These are phyloP conservation scores for Vanrija humicola DNA, from an alignment of 1,284 basidiomycete species.

Conservation along the genomic window DNA sequence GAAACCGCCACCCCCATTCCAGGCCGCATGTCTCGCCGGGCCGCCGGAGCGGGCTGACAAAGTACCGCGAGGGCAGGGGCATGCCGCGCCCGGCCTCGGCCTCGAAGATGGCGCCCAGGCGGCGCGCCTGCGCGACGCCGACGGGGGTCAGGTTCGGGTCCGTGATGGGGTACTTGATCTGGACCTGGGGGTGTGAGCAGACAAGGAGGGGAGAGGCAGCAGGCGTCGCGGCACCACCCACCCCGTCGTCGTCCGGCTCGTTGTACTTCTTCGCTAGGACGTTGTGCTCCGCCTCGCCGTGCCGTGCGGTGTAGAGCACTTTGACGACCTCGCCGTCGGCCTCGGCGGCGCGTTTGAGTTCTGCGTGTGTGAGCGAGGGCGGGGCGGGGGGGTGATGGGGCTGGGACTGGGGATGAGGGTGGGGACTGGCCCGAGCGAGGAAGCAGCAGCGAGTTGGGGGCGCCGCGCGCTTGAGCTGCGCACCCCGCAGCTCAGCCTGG, in stretches of 20 bases:
- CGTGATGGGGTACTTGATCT: slow-evolving; percentile 19
- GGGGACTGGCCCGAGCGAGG: not conserved
- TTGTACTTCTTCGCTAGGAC: slow-evolving; percentile 22
- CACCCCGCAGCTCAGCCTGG: too few species aligned
- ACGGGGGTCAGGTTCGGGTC: slow-evolving; percentile 27
- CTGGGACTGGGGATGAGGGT: too few species aligned
- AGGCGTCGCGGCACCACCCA: too few species aligned
- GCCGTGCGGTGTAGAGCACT: slow-evolving; percentile 33
- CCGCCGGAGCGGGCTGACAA: slow-evolving; percentile 29
- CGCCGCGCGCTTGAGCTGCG: too few species aligned
- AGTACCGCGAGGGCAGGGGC: slow-evolving; percentile 31
- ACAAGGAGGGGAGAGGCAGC: not conserved
- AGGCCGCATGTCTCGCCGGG: slow-evolving; percentile 33
- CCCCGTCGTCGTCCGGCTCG: slow-evolving; percentile 11
- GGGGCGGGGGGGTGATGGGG: not conserved
- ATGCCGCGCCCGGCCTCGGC: slow-evolving; percentile 22
- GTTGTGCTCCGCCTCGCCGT: slow-evolving; percentile 39
- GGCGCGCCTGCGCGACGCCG: slow-evolving; percentile 25
- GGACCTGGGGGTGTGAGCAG: slow-evolving; percentile 10
- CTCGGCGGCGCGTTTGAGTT: slow-evolving; percentile 13
- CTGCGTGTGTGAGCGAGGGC: slow-evolving; percentile 9
- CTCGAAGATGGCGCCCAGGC: slow-evolving; percentile 18
- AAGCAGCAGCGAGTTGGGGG: too few species aligned
- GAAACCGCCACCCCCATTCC: slow-evolving; percentile 32
- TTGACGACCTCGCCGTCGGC: slow-evolving; percentile 23